These are phyloP conservation scores for Oryza meyeriana DNA, from an alignment of 176 grass and related monocot species.

Conservation along the genomic window DNA sequence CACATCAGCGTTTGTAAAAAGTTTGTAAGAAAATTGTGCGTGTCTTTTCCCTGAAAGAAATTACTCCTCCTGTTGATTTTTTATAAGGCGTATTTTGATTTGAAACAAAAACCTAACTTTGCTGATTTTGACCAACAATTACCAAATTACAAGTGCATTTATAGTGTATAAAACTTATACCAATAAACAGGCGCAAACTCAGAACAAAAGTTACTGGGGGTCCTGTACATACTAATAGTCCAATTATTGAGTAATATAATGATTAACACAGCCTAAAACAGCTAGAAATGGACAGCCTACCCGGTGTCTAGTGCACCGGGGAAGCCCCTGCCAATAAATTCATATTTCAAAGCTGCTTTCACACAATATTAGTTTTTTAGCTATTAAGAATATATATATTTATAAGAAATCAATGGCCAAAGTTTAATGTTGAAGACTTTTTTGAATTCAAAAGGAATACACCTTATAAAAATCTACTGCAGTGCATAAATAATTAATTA, in stretches of 20 bases:
- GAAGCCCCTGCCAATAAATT: neutral
- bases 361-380: neutral
- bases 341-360: neutral
- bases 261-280: too few relatives aligned
- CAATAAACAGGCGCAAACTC: too few relatives aligned
- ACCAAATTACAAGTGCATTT: neutral
- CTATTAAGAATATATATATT: neutral
- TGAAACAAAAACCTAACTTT: neutral
- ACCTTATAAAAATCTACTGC: neutral
- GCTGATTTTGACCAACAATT: neutral
- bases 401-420: neutral
- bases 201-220: too few relatives aligned
- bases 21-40: too few relatives aligned
- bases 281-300: too few relatives aligned
- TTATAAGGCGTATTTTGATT: neutral
- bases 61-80: neutral
- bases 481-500: slow-evolving; percentile 27
- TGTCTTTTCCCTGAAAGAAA: neutral
- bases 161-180: neutral
- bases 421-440: neutral
- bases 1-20: too few relatives aligned
- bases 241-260: too few relatives aligned
- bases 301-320: too few relatives aligned
- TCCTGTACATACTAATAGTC: too few relatives aligned
- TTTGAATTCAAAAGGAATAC: neutral